A percentile compares a stretch with the other conserved stretches of the same genome.
Conservation (phyloP, 2,329 filamentous ascomycete species). For the Neonectria ditissima region DNA sequence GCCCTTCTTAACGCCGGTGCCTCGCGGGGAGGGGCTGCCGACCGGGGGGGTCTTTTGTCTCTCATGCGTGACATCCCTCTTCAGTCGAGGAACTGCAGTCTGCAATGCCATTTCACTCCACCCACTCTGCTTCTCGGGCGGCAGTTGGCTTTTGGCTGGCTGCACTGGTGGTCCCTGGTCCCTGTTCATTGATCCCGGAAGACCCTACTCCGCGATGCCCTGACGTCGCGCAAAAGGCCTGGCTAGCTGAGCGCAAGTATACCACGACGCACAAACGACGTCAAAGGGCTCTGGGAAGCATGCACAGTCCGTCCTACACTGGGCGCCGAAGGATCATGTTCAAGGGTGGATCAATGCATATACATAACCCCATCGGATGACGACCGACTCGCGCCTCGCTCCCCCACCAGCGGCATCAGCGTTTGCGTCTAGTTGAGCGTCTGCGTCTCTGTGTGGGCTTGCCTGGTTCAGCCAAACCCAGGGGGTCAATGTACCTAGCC, state of each 20-base stretch:
- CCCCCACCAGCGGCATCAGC: constrained; percentile 20
- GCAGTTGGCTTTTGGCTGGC: constrained; percentile 23
- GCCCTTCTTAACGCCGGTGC: constrained; percentile 32
- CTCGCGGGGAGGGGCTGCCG: constrained; percentile 17
- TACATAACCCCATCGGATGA: constrained; percentile 15
- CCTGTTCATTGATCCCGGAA: constrained; percentile 1
- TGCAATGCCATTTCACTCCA: constrained; percentile 17
- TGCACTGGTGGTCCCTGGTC: not conserved
- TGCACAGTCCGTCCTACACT: constrained; percentile 2
- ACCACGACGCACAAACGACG: not conserved
- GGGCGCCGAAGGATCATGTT: constrained; percentile 11
- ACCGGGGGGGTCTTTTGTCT: constrained; percentile 22
- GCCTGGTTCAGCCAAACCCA: constrained; percentile 3
- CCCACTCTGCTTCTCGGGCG: constrained; percentile 22
- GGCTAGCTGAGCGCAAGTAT: not conserved
- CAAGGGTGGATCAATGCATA: constrained; percentile 16
- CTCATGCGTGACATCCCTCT: constrained; percentile 31
- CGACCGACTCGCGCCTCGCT: constrained; percentile 3
- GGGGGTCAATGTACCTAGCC: not conserved
- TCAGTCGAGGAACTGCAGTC: constrained; percentile 13
- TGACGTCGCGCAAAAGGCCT: constrained; percentile 13
- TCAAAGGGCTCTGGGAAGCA: not conserved
- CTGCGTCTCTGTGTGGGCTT: constrained; percentile 5
- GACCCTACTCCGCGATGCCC: constrained; percentile 18
- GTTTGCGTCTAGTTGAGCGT: constrained; percentile 18